Conservation (phyloP, 1,284 basidiomycete genomes). For the Austropuccinia psidii region DNA sequence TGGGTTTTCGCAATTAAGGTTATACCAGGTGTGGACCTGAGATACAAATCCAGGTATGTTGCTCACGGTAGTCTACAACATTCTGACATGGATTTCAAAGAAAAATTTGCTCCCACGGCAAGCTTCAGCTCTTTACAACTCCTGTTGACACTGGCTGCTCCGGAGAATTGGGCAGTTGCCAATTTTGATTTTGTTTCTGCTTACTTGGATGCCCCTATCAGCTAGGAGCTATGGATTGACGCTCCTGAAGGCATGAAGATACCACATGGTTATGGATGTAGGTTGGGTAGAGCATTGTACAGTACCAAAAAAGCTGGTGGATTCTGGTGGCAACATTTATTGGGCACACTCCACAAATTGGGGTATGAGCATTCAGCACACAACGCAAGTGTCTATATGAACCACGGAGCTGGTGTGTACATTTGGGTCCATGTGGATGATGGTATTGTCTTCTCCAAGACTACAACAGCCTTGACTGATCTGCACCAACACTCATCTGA, state of each 20-base stretch:
- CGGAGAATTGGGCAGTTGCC: neutral
- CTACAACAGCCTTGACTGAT: neutral
- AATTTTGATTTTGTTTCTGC: neutral
- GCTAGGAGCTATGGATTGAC: neutral
- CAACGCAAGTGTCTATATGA: neutral
- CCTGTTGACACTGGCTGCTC: neutral
- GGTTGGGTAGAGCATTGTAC: neutral
- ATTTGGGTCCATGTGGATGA: neutral
- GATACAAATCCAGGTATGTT: too few species aligned
- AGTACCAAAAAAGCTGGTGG: neutral
- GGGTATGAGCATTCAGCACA: neutral
- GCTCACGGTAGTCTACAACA: too few species aligned
- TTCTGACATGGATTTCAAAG: too few species aligned
- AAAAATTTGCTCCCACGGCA: neutral
- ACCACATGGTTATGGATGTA: neutral
- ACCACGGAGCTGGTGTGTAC: neutral
- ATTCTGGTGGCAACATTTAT: neutral
- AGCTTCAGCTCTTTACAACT: neutral
- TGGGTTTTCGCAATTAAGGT: too few species aligned
- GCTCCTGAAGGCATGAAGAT: neutral
- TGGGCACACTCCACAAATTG: neutral
- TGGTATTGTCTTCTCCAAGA: neutral
- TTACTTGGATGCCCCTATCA: neutral
- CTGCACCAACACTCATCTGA: neutral
- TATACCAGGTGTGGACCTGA: too few species aligned